A percentile compares a stretch with the other conserved stretches of the same genome.
Conservation (phyloP, 2,329 filamentous ascomycete genomes). For the Fusarium temperatum region DNA sequence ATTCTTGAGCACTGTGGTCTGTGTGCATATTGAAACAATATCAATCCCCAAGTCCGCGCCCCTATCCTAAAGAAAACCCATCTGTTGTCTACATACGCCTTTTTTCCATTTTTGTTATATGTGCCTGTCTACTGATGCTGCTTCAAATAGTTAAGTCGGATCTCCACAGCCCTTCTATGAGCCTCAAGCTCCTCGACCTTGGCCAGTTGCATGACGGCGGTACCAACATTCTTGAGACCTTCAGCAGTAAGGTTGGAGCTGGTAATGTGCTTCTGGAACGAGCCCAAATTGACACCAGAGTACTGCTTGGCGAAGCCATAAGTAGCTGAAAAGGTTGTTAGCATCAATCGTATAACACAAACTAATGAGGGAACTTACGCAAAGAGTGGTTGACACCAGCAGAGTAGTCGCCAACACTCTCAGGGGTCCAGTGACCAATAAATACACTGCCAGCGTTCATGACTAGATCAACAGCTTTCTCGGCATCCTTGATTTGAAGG, state of each 20-base stretch:
- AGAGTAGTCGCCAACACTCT: conserved; percentile 97
- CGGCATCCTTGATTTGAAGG: conserved; percentile 82
- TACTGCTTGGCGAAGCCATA: conserved; percentile 99
- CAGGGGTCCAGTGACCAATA: conserved; percentile 94
- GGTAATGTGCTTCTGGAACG: conserved; percentile 98
- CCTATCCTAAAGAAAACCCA: conserved; percentile 16
- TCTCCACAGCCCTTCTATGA: conserved; percentile 88
- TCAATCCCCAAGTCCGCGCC: conserved; percentile 19
- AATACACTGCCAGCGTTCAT: conserved; percentile 97
- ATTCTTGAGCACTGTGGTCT: not conserved
- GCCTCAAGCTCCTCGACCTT: conserved; percentile 95
- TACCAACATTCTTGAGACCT: conserved; percentile 84
- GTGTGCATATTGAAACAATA: conserved; percentile 3
- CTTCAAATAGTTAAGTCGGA: conserved; percentile 70
- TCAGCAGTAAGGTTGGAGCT: conserved; percentile 88
- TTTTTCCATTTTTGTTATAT: not conserved
- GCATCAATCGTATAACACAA: not conserved
- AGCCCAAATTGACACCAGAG: conserved; percentile 94
- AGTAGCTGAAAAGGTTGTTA: conserved; percentile 69
- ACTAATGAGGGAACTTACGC: conserved; percentile 70
- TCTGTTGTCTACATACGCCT: conserved; percentile 20
- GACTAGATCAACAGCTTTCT: conserved; percentile 78
- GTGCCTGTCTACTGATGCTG: conserved; percentile 41
- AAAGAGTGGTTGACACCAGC: conserved; percentile 97
- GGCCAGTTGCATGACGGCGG: conserved; percentile 93